Base-by-base conservation (phyloP, 768 basidiomycete species). In the Rickenella mellea region DNA sequence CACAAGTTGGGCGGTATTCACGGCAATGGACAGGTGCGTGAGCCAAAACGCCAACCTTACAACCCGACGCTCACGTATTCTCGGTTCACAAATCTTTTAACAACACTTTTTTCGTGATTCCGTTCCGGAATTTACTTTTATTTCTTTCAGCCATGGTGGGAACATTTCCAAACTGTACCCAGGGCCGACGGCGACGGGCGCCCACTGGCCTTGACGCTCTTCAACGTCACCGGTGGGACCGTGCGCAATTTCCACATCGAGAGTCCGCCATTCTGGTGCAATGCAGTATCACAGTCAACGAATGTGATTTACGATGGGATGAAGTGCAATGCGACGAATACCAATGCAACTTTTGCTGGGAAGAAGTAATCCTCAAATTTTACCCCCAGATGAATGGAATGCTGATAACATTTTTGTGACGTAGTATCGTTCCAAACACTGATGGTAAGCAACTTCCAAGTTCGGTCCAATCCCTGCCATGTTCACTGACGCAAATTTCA, bases 241-340 rank as follows among this genome's bases (percentile, higher is more conserved):
- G 61, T 78, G 17, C 61, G 53, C 21, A 62, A 71, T 53, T 77
- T 80, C 58, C 62, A 56, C 3, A 73, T 80, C 44, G 59, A 70
- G 31, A 63, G 66, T 3, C 76, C 69, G 42, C 76, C 76, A 2
- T 79, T 80, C 57, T 78, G 77, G 76, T 69, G 76, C 48, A 76
- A 75, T 45, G 60, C 71, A 1, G 67, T 75, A 2, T 71, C 73
- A 3, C 65, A 77, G 36, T 71, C 70, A n/a, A 54, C 48, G 19
- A 56, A 69, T 29, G 61, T 79, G 2, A 45, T 70, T 20, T 74
- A 75, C 48, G 71, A 78, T 47, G 76, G 74, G 9, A 78, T 76
- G 70, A 61, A 58, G 9, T 66, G 74, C 49, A 76, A 78, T 52
- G 74, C 75, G 19, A 72, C 71, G 21, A 78, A 78, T 53, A 55